Base-by-base conservation (phyloP, 2,329 filamentous ascomycete species). In the Byssothecium circinans region DNA sequence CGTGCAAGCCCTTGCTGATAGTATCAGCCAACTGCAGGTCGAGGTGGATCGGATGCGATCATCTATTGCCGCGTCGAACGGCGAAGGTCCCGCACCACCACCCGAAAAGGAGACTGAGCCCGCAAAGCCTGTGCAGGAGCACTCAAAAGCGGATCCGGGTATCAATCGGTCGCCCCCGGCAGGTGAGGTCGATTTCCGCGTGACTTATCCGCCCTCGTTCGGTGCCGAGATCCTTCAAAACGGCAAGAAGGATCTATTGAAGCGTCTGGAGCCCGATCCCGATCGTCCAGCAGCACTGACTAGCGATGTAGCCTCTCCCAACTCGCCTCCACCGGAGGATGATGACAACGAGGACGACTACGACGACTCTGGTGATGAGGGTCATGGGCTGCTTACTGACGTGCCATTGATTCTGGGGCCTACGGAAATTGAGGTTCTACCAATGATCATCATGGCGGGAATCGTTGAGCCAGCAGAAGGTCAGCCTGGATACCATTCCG, bases 391-490 rank as follows among this genome's bases (percentile, higher is more conserved):
- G 12, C 75, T 97, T 45, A 96, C 92, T 0, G 92, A 97, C 68
- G 90, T 97, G 11, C 92, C 92, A 23, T 88, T 97, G 57, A 95
- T 96, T 30, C 78, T 97, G 23, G 91, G 95, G 35, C 92, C 92
- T 0, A 91, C 91, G 46, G 92, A 97, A 71, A 96, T 96, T 44
- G 92, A 97, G 71, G 91, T 94, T 5, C 75, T 97, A 43, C 92
- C 95, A 45, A 96, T 96, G 91, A 95, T 96, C 50, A 87, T 97
- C 61, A 96, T 96, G 76, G 91, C 89, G 12, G 95, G 91, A 53
- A 95, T 97, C 43, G 84, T 96, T 18, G 89, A 95, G 61, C 85
- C 84, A n/a, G 79, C 83, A 49, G 88, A 88, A 50, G 86, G 87
- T 10, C 65, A 54, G 83, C 80, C 80, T 11, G 86, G 86, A 11